Conservation (phyloP, 257 asterid genomes). For the Solanum dulcamara region DNA sequence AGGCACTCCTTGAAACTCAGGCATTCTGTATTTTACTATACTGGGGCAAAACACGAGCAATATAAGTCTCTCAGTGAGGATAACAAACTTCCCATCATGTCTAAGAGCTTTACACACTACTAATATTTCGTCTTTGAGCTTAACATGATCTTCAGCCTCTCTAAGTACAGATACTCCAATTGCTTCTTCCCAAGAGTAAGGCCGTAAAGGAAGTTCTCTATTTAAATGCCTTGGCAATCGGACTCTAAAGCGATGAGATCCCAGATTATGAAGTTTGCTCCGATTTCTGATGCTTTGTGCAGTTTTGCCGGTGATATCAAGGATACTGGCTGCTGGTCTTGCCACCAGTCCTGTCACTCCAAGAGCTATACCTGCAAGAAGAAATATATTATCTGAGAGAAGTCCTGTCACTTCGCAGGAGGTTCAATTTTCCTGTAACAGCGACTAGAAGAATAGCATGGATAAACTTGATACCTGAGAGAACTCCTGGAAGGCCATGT, state of each 20-base stretch:
- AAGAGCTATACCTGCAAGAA: slow-evolving; percentile 65
- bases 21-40: slow-evolving; percentile 41
- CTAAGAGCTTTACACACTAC: slow-evolving; percentile 65
- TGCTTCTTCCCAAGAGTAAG: slow-evolving; percentile 97
- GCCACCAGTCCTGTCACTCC: slow-evolving; percentile 96
- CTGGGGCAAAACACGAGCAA: slow-evolving; percentile 65
- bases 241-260: slow-evolving; percentile 45
- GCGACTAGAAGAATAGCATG: not conserved
- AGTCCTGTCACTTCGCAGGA: not conserved
- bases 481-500: slow-evolving; percentile 92
- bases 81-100: slow-evolving; percentile 44
- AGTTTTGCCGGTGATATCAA: slow-evolving; percentile 94
- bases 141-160: slow-evolving; percentile 33
- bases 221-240: slow-evolving; percentile 87
- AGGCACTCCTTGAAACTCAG: slow-evolving; percentile 67
- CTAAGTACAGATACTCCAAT: slow-evolving; percentile 61
- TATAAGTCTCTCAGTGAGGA: slow-evolving; percentile 50
- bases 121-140: slow-evolving; percentile 41
- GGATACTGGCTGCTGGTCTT: slow-evolving; percentile 95
- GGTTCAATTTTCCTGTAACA: not conserved
- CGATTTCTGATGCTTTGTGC: slow-evolving; percentile 96
- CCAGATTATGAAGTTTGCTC: slow-evolving; percentile 62
- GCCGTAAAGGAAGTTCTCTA: slow-evolving; percentile 48
- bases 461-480: slow-evolving; percentile 48
- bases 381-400: not conserved